phyloP scores from a whole-genome alignment of 2,329 filamentous ascomycete genomes.

The Fusarium sp. region DNA sequence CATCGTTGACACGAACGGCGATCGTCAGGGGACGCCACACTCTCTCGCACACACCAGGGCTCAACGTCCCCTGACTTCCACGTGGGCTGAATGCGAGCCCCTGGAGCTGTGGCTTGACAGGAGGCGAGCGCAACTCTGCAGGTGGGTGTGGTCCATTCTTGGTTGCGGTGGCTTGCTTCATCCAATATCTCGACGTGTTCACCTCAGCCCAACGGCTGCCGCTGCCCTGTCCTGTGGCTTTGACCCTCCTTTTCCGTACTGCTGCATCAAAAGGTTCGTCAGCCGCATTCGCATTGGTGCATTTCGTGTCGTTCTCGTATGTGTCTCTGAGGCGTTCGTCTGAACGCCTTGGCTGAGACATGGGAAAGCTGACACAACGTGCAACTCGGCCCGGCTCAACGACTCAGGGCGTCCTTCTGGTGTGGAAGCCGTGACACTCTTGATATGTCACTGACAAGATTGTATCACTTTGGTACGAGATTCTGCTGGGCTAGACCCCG shows the following conservation, averaged over 20 bases:
- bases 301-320: not conserved
- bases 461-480: conserved; percentile 14
- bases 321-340: not conserved
- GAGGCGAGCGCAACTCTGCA: conserved; percentile 1
- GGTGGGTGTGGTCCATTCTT: conserved; percentile 18
- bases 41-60: conserved; percentile 10
- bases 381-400: conserved; percentile 2
- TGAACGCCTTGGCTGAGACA: conserved; percentile 15
- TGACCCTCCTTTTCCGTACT: conserved; percentile 26
- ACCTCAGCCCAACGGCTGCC: conserved; percentile 9
- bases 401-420: not conserved
- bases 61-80: conserved; percentile 30
- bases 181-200: conserved; percentile 2
- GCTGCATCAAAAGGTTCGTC: conserved; percentile 4
- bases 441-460: conserved; percentile 31
- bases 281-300: conserved; percentile 3
- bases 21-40: conserved; percentile 40
- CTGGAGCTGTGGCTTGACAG: conserved; percentile 35
- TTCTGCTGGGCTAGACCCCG: conserved; percentile 1
- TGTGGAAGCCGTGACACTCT: not conserved
- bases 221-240: conserved; percentile 18
- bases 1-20: conserved; percentile 28
- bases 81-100: conserved; percentile 28
- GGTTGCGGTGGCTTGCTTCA: conserved; percentile 22
- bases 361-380: conserved; percentile 19